Percentiles rank a stretch among this genome's conserved stretches.
Evolutionary conservation across 108 stramenopile genomes (phyloP).

Genomic region (Aurantiochytrium sp.): DNA sequence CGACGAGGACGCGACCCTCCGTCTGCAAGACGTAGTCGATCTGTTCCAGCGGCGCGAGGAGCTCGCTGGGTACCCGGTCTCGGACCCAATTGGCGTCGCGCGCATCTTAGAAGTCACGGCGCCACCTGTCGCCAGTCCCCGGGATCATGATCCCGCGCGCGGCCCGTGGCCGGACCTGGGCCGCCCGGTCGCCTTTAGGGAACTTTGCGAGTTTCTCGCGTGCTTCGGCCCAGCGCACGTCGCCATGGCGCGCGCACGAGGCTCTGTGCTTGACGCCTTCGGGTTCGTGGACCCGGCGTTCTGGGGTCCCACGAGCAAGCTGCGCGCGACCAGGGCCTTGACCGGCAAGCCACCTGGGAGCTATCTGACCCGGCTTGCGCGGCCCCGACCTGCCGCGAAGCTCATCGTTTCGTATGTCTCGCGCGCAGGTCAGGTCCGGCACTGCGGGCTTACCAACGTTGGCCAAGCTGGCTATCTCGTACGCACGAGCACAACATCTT

Average conservation of each 20-base stretch:
- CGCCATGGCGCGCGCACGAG: background rate
- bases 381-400: background rate
- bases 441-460: background rate
- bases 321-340: background rate
- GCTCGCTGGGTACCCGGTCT: too few species aligned
- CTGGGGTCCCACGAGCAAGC: background rate
- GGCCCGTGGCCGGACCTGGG: background rate
- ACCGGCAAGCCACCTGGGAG: background rate
- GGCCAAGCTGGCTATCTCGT: background rate
- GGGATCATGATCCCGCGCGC: background rate
- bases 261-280: background rate
- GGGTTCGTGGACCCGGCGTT: background rate
- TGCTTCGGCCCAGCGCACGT: background rate
- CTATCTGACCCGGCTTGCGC: background rate
- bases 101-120: background rate
- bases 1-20: too few species aligned
- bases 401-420: background rate
- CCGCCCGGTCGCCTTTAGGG: background rate
- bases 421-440: background rate
- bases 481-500: background rate
- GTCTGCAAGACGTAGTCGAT: too few species aligned
- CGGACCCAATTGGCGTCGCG: too few species aligned
- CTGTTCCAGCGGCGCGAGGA: too few species aligned
- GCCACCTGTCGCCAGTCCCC: background rate
- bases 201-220: background rate